Evolutionary conservation across 2,329 filamentous ascomycete species (phyloP), one percentile per base, ranked within the genome.

Genomic region (Aspergillus piperis): DNA sequence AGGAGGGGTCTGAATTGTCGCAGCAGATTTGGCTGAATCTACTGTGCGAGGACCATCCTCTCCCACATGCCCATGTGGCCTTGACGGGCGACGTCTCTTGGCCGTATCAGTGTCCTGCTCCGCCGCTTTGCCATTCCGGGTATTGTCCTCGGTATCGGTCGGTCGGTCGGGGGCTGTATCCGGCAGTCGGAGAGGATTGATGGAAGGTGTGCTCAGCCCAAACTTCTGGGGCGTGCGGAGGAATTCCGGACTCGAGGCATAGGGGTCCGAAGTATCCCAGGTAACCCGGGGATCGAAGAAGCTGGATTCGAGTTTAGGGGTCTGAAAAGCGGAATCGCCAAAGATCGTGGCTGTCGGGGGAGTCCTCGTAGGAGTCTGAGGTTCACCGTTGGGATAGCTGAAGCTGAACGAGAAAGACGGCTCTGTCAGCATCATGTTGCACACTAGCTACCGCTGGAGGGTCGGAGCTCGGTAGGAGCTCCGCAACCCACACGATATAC

Each of bases 1-100:
- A 52, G 85, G 85, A 36, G 85, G 85, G 11, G 85, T 88, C 72
- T 87, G 85, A 78, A 87, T 86, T 13, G 77, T 78, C 36, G 77
- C 77, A 27, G 78, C 78, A 8, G 77, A 80, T 56, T 75, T 78
- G 60, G 73, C 70, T 11, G 75, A 75, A 48, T 71, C 72, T 49
- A 73, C 68, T 15, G 73, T 71, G 15, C 69, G 70, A 19, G 73
- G 70, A 8, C 69, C 72, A 58, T 76, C 71, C 47, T 77, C 71
- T 42, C 62, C 58, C 57, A 66, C 41, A 42, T 60, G 55, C 41
- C 64, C 66, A 58, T 71, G 65, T 7, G 70, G 70, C 54, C 68
- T 76, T 23, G 69, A 58, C 3, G 68, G 53, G 8, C 71, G 71
- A 59, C 71, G 71, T 19, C 73, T 68, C 63, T 67, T 75, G 27